Evolutionary conservation across 2,329 filamentous ascomycete species (phyloP).

Genomic region (Talaromyces sp.): DNA sequence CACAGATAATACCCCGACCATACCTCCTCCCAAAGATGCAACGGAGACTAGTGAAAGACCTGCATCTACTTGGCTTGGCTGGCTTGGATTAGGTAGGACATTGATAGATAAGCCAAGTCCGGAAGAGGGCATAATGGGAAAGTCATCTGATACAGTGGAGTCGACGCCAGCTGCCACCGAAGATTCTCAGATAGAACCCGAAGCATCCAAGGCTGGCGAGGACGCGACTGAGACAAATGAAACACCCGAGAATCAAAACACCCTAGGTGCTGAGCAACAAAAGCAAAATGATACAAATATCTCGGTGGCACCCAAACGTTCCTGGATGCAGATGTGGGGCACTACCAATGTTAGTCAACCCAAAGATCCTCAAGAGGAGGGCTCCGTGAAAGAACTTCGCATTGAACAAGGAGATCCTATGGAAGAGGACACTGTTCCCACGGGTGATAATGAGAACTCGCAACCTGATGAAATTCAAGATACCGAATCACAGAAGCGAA

Average conservation of each 20-base stretch:
- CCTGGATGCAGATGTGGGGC: conserved; percentile 47
- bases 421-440: conserved; percentile 20
- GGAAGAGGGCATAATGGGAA: conserved; percentile 19
- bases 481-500: conserved; percentile 23
- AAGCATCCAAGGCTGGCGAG: conserved; percentile 18
- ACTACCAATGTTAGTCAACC: conserved; percentile 27
- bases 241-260: not conserved
- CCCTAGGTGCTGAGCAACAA: not conserved
- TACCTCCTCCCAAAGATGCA: not conserved
- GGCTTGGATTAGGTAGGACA: conserved; percentile 17
- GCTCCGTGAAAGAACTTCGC: conserved; percentile 18
- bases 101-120: conserved; percentile 5
- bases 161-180: conserved; percentile 20
- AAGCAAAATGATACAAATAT: conserved; percentile 18
- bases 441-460: conserved; percentile 21
- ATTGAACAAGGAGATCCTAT: conserved; percentile 19
- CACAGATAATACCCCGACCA: not conserved
- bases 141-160: conserved; percentile 20
- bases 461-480: conserved; percentile 24
- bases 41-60: conserved; percentile 22
- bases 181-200: conserved; percentile 17
- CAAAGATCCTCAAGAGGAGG: conserved; percentile 21
- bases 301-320: conserved; percentile 34
- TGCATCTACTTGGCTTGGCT: conserved; percentile 23
- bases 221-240: not conserved